Percentiles rank a stretch among this genome's conserved stretches.
These are phyloP conservation scores for Acanthamoeba castellanii DNA, from an alignment of 208 protist species.

Conservation along the genomic window DNA sequence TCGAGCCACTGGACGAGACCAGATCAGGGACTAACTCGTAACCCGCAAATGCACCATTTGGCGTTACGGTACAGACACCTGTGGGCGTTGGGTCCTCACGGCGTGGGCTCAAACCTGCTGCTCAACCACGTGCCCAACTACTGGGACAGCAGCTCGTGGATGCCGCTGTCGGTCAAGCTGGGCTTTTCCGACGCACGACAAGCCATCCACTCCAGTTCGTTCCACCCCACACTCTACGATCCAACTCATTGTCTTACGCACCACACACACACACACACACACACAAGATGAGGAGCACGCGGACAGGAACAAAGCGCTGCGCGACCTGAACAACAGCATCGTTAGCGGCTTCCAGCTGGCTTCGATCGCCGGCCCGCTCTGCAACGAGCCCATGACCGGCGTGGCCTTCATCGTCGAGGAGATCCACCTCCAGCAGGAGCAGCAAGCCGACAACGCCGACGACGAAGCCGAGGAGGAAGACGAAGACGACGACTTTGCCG, in stretches of 20 bases:
- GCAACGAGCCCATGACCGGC: constrained; percentile 97
- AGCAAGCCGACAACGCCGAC: too few relatives aligned
- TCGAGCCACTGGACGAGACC: background rate
- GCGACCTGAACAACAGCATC: constrained; percentile 87
- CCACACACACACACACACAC: too few relatives aligned
- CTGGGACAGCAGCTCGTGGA: constrained; percentile 54
- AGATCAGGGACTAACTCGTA: background rate
- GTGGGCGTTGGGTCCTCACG: constrained; percentile 87
- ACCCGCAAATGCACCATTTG: background rate
- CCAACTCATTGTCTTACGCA: too few relatives aligned
- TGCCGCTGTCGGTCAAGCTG: constrained; percentile 53
- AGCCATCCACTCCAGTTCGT: background rate
- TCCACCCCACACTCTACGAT: background rate
- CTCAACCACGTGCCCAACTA: constrained; percentile 85
- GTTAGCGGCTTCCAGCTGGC: constrained; percentile 97
- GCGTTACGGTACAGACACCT: constrained; percentile 51
- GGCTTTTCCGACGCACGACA: background rate
- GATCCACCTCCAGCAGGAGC: background rate
- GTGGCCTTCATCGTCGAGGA: constrained; percentile 87
- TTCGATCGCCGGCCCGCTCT: constrained; percentile 95
- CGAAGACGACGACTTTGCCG: background rate
- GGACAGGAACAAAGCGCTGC: constrained; percentile 39
- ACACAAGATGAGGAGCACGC: background rate
- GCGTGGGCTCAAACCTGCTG: constrained; percentile 88
- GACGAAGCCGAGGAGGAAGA: background rate